These are phyloP conservation scores for Clausena lansium DNA, from an alignment of 345 rosid species.

Conservation along the genomic window DNA sequence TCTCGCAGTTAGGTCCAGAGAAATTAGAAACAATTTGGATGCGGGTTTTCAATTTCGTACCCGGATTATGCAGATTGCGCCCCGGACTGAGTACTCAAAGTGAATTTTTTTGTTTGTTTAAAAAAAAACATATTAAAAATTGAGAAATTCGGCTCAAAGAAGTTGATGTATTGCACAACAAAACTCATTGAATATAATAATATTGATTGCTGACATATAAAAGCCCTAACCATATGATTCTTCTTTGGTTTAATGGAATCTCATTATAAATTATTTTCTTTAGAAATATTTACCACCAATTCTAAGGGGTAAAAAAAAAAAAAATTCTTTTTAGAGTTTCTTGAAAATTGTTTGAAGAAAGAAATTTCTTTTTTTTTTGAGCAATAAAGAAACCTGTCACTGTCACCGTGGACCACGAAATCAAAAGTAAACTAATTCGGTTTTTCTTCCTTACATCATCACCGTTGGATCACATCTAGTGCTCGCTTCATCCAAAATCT, in stretches of 20 bases:
- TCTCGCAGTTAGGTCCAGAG: too few species aligned
- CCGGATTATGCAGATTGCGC: too few species aligned
- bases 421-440: neutral
- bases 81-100: neutral
- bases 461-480: conserved; percentile 5
- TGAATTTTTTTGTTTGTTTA: neutral
- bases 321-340: too few species aligned
- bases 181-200: neutral
- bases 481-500: neutral
- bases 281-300: neutral
- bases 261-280: neutral
- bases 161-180: too few species aligned
- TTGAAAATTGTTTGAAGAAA: too few species aligned
- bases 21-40: too few species aligned
- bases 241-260: neutral
- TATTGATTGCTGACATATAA: neutral
- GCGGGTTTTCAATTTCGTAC: too few species aligned
- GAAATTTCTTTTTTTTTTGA: neutral
- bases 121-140: too few species aligned
- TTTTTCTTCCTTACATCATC: neutral
- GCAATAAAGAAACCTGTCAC: neutral
- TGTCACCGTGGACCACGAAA: neutral
- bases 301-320: too few species aligned
- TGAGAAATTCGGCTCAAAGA: too few species aligned
- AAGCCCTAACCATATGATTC: neutral